Conservation (phyloP, 192 early-diverging fungal species). For the Kappamyces sp. region DNA sequence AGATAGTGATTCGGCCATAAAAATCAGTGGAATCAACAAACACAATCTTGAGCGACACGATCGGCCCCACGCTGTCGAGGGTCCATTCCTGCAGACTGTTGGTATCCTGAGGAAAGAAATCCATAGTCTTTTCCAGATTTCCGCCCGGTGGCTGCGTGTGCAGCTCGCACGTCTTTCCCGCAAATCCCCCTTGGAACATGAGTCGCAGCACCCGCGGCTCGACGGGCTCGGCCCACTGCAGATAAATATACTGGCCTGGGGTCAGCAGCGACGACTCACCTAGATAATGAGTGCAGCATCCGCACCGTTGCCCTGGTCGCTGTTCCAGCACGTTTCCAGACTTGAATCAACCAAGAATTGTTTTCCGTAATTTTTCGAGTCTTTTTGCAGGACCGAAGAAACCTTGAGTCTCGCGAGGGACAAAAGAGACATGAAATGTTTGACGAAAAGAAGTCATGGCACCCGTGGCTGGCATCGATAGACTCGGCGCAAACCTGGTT, state of each 20-base stretch:
- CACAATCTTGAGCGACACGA: slow-evolving; percentile 50
- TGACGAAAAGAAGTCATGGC: too few relatives aligned
- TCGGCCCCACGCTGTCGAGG: neutral
- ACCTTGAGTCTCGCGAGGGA: slow-evolving; percentile 45
- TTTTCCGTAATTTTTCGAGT: slow-evolving; percentile 71
- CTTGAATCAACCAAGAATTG: slow-evolving; percentile 70
- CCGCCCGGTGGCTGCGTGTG: slow-evolving; percentile 32
- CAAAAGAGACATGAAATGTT: too few relatives aligned
- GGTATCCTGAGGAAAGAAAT: slow-evolving; percentile 20
- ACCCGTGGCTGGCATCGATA: too few relatives aligned
- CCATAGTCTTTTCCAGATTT: slow-evolving; percentile 43
- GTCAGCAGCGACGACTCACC: neutral
- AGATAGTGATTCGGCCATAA: slow-evolving; percentile 76
- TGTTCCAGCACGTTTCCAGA: slow-evolving; percentile 92
- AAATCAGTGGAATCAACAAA: slow-evolving; percentile 77
- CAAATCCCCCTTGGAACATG: slow-evolving; percentile 88
- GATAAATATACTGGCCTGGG: slow-evolving; percentile 54
- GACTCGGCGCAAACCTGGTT: too few relatives aligned
- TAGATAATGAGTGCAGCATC: neutral
- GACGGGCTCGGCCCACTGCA: slow-evolving; percentile 58
- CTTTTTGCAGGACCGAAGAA: slow-evolving; percentile 80
- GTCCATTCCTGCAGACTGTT: neutral
- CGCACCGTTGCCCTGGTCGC: slow-evolving; percentile 54
- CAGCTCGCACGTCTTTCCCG: slow-evolving; percentile 61
- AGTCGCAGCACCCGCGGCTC: slow-evolving; percentile 34